A percentile compares a stretch with the other conserved stretches of the same genome.
Conservation (phyloP, 2,329 filamentous ascomycete species). For the Verticillium nubilum region DNA sequence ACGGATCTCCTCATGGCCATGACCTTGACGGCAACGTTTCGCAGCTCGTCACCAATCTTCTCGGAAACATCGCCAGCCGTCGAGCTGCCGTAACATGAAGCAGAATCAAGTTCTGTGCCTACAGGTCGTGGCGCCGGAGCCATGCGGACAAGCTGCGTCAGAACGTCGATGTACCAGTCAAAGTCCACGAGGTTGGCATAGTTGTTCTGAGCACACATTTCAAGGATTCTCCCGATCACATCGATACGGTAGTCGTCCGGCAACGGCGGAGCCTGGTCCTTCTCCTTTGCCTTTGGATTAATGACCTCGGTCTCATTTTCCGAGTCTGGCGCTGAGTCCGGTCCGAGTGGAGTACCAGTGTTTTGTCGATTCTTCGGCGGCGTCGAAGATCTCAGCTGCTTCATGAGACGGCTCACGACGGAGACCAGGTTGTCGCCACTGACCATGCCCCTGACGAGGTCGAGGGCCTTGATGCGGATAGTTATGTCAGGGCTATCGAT, state of each 20-base stretch:
- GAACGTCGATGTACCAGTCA: constrained; percentile 92
- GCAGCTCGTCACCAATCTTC: constrained; percentile 76
- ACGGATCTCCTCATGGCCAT: constrained; percentile 74
- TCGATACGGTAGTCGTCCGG: constrained; percentile 82
- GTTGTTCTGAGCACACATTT: constrained; percentile 85
- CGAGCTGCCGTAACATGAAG: constrained; percentile 18
- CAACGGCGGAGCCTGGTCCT: constrained; percentile 51
- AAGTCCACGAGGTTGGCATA: constrained; percentile 86
- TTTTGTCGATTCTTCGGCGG: constrained; percentile 41
- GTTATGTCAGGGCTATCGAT: constrained; percentile 95
- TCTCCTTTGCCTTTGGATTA: constrained; percentile 23
- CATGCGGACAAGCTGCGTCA: constrained; percentile 78
- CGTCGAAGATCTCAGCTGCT: constrained; percentile 68
- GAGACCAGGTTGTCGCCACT: constrained; percentile 76
- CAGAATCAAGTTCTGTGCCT: constrained; percentile 29
- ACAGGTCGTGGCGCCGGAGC: constrained; percentile 43
- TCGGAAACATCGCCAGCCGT: constrained; percentile 51
- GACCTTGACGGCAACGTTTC: constrained; percentile 89
- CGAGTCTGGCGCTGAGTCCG: constrained; percentile 36
- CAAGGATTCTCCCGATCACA: constrained; percentile 76
- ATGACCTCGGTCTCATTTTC: constrained; percentile 46
- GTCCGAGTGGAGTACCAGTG: constrained; percentile 37
- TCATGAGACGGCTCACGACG: constrained; percentile 82
- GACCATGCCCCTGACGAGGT: constrained; percentile 91
- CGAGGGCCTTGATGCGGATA: constrained; percentile 86